Evolutionary conservation across 2,329 filamentous ascomycete species (phyloP).

Genomic region (Apiospora arundinis): DNA sequence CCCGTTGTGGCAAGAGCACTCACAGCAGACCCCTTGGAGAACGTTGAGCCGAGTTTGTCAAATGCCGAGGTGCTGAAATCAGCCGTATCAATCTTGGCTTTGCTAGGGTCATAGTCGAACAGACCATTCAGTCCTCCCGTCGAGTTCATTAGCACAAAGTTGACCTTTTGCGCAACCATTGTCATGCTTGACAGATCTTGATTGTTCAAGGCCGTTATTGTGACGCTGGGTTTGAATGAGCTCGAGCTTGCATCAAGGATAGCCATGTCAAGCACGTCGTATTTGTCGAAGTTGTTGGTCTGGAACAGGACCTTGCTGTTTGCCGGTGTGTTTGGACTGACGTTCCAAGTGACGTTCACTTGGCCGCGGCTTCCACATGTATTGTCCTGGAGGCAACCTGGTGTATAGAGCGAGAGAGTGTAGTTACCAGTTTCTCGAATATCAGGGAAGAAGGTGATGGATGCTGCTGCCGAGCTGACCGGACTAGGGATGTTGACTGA

Average conservation of each 20-base stretch:
- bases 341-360: constrained; percentile 79
- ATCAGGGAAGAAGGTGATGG: constrained; percentile 82
- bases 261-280: constrained; percentile 89
- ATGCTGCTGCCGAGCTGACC: constrained; percentile 64
- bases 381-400: constrained; percentile 82
- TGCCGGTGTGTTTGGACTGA: constrained; percentile 58
- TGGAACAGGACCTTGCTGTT: constrained; percentile 73
- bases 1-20: constrained; percentile 70
- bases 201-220: constrained; percentile 71
- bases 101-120: constrained; percentile 82
- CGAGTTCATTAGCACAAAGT: constrained; percentile 75
- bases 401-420: constrained; percentile 88
- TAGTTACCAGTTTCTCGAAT: constrained; percentile 92
- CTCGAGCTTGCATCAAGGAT: constrained; percentile 76
- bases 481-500: constrained; percentile 66
- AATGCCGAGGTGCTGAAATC: constrained; percentile 76
- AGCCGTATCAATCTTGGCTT: constrained; percentile 61
- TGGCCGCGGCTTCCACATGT: constrained; percentile 79
- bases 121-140: constrained; percentile 86
- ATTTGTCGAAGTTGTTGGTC: constrained; percentile 96
- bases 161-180: constrained; percentile 88
- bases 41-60: constrained; percentile 75
- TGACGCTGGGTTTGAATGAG: constrained; percentile 81
- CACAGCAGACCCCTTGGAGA: constrained; percentile 72
- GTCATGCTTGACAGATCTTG: constrained; percentile 69